Base-by-base conservation (phyloP, 1,284 basidiomycete genomes). In the Coriolopsis trogii region DNA sequence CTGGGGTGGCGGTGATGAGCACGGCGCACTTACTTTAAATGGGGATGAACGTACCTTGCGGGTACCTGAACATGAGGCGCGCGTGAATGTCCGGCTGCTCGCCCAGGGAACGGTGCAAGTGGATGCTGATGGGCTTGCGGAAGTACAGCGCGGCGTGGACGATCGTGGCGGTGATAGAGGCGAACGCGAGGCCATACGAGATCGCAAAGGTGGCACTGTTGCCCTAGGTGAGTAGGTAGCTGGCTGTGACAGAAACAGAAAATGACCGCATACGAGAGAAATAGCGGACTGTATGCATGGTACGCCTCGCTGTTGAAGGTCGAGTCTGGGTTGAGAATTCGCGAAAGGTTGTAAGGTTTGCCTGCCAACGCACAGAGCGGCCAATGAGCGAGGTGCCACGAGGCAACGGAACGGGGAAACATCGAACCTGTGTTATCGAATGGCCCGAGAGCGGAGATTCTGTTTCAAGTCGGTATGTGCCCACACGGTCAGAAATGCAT, bases 1-100 rank as follows among this genome's bases (percentile, higher is more conserved):
- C 69, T 67, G 38, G 16, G 36, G 13, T n/a, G 8, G 29, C 13
- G 28, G 25, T 15, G 16, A 29, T 44, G 13, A 45, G 36, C 16
- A 21, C 16, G n/a, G 28, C 26, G 41, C 10, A 25, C 23, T 13
- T 10, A 10, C 4, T 25, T 8, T 4, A 23, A 16, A 8, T 9
- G 24, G 12, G 24, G 5, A 21, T 13, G 25, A 21, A 21, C 12
- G 18, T 36, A 67, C 67, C 66, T 63, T 88, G 83, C 0, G 77
- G 80, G 69, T 95, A 95, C 33, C 75, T 73, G 8, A 81, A 73
- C 93, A 95, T 95, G 28, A 95, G 76, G 40, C 78, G 75, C 7
- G 83, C 83, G 67, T 95, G 93, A n/a, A 95, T 81, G 66, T 95
- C 93, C 5, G 90, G 87, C 58, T 89, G 85, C 63, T 92, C 89